phyloP scores from a whole-genome alignment of 2,329 filamentous ascomycete species.

The Grosmannia clavigera region DNA sequence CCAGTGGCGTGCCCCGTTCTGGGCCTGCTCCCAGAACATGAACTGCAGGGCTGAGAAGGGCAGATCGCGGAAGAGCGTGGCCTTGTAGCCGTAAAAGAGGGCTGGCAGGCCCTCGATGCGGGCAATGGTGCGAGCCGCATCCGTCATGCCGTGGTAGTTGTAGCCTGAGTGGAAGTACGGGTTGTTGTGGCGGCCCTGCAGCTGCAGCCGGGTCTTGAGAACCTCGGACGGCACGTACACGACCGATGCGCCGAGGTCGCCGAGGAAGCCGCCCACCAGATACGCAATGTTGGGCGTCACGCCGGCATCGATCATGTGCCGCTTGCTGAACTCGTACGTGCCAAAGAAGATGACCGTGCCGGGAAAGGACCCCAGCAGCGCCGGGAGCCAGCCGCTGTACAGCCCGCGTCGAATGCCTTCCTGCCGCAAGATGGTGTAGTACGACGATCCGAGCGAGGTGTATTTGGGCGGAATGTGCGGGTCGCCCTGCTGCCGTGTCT shows the following conservation, averaged over 20 bases:
- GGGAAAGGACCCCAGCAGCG: conserved; percentile 81
- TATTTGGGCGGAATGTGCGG: conserved; percentile 89
- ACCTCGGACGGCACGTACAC: conserved; percentile 97
- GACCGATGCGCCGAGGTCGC: conserved; percentile 81
- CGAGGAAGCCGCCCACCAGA: conserved; percentile 77
- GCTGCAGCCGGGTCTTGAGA: conserved; percentile 88
- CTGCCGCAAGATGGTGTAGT: conserved; percentile 84
- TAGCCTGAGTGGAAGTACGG: conserved; percentile 89
- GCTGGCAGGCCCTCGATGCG: conserved; percentile 71
- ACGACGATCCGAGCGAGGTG: conserved; percentile 77
- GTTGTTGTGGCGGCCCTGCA: conserved; percentile 92
- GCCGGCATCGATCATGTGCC: conserved; percentile 73
- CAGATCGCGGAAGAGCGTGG: conserved; percentile 84
- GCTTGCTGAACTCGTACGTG: conserved; percentile 90
- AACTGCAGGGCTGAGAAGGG: conserved; percentile 96
- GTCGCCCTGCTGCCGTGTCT: conserved; percentile 94
- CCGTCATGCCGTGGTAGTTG: conserved; percentile 78
- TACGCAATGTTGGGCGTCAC: conserved; percentile 76
- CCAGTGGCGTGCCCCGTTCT: conserved; percentile 66
- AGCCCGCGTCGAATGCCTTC: conserved; percentile 78
- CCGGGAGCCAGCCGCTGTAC: conserved; percentile 88
- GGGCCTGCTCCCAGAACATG: conserved; percentile 95
- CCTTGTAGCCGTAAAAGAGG: conserved; percentile 93
- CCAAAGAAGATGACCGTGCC: conserved; percentile 95
- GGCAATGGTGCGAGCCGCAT: conserved; percentile 78